A percentile compares a stretch with the other conserved stretches of the same genome.
Conservation (phyloP, 768 basidiomycete genomes). For the Wakefieldia striispora region DNA sequence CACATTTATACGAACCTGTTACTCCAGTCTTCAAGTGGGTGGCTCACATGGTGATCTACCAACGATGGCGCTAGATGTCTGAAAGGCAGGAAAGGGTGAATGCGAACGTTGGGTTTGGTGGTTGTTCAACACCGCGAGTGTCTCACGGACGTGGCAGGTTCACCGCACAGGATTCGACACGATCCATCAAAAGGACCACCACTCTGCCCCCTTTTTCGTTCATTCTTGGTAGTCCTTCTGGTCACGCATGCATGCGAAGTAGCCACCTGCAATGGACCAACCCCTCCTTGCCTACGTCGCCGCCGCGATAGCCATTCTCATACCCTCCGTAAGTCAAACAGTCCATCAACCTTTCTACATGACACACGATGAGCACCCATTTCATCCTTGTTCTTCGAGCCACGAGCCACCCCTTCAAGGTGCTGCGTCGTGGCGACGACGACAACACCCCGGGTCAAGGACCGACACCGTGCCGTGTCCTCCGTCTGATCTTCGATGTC, state of each 20-base stretch:
- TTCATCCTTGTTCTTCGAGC: slow-evolving; percentile 97
- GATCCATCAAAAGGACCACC: not conserved
- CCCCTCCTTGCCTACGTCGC: slow-evolving; percentile 20
- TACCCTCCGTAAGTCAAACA: slow-evolving; percentile 30
- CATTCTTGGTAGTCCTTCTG: no score
- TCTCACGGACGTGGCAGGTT: not conserved
- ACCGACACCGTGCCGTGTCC: slow-evolving; percentile 31
- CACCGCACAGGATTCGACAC: not conserved
- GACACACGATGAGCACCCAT: slow-evolving; percentile 55
- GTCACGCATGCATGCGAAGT: no score
- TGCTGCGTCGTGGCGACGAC: slow-evolving; percentile 63
- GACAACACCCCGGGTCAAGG: slow-evolving; percentile 56
- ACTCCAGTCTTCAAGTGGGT: no score
- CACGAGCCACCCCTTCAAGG: slow-evolving; percentile 45
- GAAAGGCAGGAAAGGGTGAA: no score
- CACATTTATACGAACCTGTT: no score
- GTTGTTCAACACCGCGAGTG: no score
- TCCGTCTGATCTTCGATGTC: slow-evolving; percentile 32
- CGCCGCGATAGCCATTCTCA: slow-evolving; percentile 19
- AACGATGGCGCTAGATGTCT: no score
- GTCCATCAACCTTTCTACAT: not conserved
- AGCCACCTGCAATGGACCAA: slow-evolving; percentile 23
- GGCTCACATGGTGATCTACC: no score
- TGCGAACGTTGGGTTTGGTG: no score
- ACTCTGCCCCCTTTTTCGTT: no score